phyloP scores from a whole-genome alignment of 1,284 basidiomycete species.

The Fomitiporia mediterranea region DNA sequence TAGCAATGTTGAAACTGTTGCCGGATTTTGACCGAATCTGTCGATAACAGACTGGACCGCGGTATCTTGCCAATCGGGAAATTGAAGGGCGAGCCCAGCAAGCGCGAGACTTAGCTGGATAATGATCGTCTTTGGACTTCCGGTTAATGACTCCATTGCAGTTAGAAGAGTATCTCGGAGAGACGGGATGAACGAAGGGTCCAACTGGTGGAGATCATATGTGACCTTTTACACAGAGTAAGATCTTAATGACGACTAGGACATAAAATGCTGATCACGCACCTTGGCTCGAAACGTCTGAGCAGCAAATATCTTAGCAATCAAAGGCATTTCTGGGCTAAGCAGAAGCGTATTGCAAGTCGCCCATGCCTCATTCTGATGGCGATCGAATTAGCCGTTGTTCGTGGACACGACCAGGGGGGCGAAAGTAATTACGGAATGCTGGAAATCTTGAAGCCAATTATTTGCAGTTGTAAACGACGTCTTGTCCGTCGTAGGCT shows the following conservation, averaged over 20 bases:
- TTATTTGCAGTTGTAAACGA: slow-evolving; percentile 83
- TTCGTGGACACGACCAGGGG: slow-evolving; percentile 35
- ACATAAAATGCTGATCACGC: slow-evolving; percentile 26
- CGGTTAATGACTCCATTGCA: slow-evolving; percentile 65
- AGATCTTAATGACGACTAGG: slow-evolving; percentile 19
- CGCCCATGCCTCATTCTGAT: slow-evolving; percentile 91
- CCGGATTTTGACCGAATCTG: slow-evolving; percentile 79
- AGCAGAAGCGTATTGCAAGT: slow-evolving; percentile 90
- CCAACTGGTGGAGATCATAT: slow-evolving; percentile 92
- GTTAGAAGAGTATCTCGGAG: slow-evolving; percentile 85
- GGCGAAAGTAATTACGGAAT: slow-evolving; percentile 85
- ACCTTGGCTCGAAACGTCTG: slow-evolving; percentile 97
- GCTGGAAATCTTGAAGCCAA: slow-evolving; percentile 95
- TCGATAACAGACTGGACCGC: slow-evolving; percentile 83
- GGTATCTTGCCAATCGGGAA: slow-evolving; percentile 79
- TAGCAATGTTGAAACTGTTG: slow-evolving; percentile 78
- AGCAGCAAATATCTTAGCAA: slow-evolving; percentile 91
- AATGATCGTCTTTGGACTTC: slow-evolving; percentile 82
- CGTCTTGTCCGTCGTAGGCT: slow-evolving; percentile 69
- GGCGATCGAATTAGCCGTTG: slow-evolving; percentile 14
- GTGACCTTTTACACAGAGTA: slow-evolving; percentile 61
- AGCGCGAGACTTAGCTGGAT: slow-evolving; percentile 89
- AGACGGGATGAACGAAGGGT: slow-evolving; percentile 63
- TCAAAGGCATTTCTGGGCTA: slow-evolving; percentile 70
- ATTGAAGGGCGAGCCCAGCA: slow-evolving; percentile 87